Base-by-base conservation (phyloP, 495 filamentous ascomycete species). In the Podospora conica region DNA sequence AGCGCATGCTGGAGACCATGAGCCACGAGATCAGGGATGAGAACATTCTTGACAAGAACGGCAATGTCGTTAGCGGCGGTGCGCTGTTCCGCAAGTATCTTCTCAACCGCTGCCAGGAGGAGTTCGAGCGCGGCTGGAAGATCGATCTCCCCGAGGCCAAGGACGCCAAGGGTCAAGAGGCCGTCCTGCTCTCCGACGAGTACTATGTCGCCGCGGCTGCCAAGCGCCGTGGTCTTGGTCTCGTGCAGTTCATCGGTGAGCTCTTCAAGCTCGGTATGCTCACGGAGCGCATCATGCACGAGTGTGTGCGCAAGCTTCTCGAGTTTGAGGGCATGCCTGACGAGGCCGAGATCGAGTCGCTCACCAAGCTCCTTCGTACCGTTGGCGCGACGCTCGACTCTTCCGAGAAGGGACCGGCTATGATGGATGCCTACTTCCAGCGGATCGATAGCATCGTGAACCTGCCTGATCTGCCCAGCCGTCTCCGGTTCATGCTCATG, bases 91-190 rank as follows among this genome's bases (percentile, higher is more conserved):
- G 95, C 66, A 99, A 98, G 76, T 99, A 99, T 75, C 85, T 99
- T 22, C 90, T 99, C 74, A 98, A 97, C 84, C 87, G 96, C 70
- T 99, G 95, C 79, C 95, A 99, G 76, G 93, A 96, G 69, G 95
- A 99, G 74, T 99, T 99, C 78, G 95, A 99, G 80, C 92, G 93
- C 69, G 95, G 95, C 64, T 99, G 95, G 95, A 96, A 97, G 82
- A 77, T 92, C 68, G 90, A 96, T 71, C 82, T 97, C 21, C 91
- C 92, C 18, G 83, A 88, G 33, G 90, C 90, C 76, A 87, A 91
- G 28, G 91, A 96, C 69, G 81, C 87, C 63, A 93, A 96, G 75
- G 79, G 79, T 48, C 85, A 81, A 21, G 95, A 96, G 73, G 82
- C 80, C 55, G 87, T 81, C 23, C 89, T 98, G 87, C 79, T 99